These are phyloP conservation scores for Chrysanthemum makinoi DNA, from an alignment of 129 eudicot species.

Conservation along the genomic window DNA sequence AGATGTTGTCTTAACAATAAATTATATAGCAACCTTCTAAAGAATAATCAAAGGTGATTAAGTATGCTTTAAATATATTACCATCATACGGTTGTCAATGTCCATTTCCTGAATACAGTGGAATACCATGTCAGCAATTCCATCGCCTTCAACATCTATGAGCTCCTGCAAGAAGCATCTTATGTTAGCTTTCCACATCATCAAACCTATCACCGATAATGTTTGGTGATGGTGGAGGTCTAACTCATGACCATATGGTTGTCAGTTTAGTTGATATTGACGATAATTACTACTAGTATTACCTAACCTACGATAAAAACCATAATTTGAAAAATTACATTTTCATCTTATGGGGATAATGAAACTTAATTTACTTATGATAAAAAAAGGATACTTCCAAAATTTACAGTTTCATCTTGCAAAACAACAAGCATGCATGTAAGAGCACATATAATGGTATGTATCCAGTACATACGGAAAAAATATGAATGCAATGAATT, in stretches of 20 bases:
- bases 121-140: constrained; percentile 99
- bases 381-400: background rate
- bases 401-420: constrained; percentile 5
- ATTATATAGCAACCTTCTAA: constrained; percentile 7
- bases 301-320: background rate
- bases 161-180: constrained; percentile 62
- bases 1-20: background rate
- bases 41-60: constrained; percentile 8
- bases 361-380: background rate
- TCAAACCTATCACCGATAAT: background rate
- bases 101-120: constrained; percentile 99
- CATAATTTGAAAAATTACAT: background rate
- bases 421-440: constrained; percentile 16
- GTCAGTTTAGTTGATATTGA: background rate
- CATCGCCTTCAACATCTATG: constrained; percentile 98
- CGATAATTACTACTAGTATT: background rate
- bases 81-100: constrained; percentile 99
- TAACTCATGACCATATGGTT: background rate
- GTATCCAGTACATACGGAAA: background rate
- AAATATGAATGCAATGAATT: background rate
- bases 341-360: constrained; percentile 12
- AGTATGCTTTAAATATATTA: constrained; percentile 22
- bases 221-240: constrained; percentile 6
- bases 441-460: background rate
- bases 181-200: constrained; percentile 21